These are phyloP conservation scores for Salisapilia sapeloensis DNA, from an alignment of 352 stramenopile genomes.

Conservation along the genomic window DNA sequence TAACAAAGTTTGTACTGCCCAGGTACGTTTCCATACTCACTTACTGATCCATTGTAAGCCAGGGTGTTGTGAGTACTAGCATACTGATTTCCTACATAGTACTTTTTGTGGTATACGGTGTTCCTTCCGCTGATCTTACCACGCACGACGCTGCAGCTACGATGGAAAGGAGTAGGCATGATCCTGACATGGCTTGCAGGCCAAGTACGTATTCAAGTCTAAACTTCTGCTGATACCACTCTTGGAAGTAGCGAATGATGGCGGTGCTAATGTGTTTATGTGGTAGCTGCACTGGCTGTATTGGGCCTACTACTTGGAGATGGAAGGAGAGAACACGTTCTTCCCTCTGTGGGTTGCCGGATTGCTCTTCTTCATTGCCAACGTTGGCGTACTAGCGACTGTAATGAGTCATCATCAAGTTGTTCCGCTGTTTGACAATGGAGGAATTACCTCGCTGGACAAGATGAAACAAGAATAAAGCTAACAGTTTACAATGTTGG, in stretches of 20 bases:
- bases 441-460: slow-evolving; percentile 1
- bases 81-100: slow-evolving; percentile 53
- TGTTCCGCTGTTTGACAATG: slow-evolving; percentile 34
- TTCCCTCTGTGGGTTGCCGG: slow-evolving; percentile 75
- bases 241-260: too few relatives aligned
- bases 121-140: slow-evolving; percentile 83
- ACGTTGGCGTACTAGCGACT: slow-evolving; percentile 59
- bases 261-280: background rate
- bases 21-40: slow-evolving; percentile 42
- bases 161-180: slow-evolving; percentile 47
- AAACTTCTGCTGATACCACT: background rate
- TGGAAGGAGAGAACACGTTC: slow-evolving; percentile 82
- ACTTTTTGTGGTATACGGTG: slow-evolving; percentile 97
- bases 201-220: slow-evolving; percentile 21
- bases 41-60: background rate
- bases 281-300: slow-evolving; percentile 78
- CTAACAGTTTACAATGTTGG: too few relatives aligned
- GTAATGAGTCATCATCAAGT: slow-evolving; percentile 51
- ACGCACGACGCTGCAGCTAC: slow-evolving; percentile 29
- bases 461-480: too few relatives aligned
- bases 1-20: slow-evolving; percentile 89
- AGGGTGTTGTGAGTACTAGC: background rate
- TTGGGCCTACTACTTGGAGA: slow-evolving; percentile 82
- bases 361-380: slow-evolving; percentile 81
- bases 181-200: slow-evolving; percentile 54